phyloP scores from a whole-genome alignment of 2,329 filamentous ascomycete species.

The Tolypocladium cylindrosporum region DNA sequence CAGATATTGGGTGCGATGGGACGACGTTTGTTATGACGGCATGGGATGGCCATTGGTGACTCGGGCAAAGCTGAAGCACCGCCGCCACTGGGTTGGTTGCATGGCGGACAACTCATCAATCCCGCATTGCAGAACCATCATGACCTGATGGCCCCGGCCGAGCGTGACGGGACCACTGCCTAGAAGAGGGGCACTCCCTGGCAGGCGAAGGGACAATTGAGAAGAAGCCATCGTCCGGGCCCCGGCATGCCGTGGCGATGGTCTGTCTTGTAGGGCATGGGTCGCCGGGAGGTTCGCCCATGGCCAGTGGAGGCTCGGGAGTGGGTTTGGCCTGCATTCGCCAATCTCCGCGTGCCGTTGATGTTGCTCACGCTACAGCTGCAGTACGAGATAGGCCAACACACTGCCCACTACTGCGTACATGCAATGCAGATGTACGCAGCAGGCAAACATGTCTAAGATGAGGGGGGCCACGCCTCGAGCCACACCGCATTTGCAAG shows the following conservation, averaged over 20 bases:
- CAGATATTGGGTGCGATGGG: not conserved
- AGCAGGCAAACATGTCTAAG: constrained; percentile 6
- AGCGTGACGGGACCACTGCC: not conserved
- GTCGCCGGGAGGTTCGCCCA: not conserved
- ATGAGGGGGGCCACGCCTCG: constrained; percentile 6
- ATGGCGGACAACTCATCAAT: constrained; percentile 3
- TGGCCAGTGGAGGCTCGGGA: not conserved
- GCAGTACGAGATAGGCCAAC: not conserved
- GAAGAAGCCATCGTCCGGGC: not conserved
- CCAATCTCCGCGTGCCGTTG: not conserved
- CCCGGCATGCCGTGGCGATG: not conserved
- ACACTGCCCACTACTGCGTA: not conserved
- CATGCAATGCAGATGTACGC: not conserved
- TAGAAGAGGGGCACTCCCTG: not conserved
- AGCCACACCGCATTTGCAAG: constrained; percentile 15
- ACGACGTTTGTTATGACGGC: not conserved
- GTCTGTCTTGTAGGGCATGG: not conserved
- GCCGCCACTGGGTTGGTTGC: not conserved
- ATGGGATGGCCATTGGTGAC: not conserved
- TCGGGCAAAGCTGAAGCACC: not conserved
- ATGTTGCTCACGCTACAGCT: not conserved
- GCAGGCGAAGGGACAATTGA: not conserved
- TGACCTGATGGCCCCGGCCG: not conserved
- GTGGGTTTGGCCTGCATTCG: not conserved
- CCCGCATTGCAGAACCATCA: not conserved